A percentile compares a stretch with the other conserved stretches of the same genome.
These are phyloP conservation scores for Zymoseptoria tritici DNA, from an alignment of 2,329 filamentous ascomycete species.

Conservation along the genomic window DNA sequence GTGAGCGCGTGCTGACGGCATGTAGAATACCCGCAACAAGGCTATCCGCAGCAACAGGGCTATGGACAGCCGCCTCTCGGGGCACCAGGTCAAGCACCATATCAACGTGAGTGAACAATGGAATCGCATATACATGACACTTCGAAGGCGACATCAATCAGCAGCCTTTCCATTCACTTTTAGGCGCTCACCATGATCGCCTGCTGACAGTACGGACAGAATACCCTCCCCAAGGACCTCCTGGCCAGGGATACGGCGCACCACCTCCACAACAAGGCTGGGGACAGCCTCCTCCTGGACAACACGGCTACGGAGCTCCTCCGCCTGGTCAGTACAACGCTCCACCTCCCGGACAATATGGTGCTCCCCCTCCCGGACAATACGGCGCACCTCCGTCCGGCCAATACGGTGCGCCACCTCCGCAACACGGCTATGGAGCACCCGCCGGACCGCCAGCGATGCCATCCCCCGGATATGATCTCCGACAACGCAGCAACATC, in stretches of 20 bases:
- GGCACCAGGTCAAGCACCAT: conserved; percentile 1
- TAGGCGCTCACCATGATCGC: background rate
- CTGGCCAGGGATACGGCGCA: conserved; percentile 11
- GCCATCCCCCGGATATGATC: conserved; percentile 67
- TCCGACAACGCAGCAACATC: conserved; percentile 58
- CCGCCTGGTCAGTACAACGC: conserved; percentile 16
- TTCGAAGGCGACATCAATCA: background rate
- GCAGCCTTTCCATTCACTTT: background rate
- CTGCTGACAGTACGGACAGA: conserved; percentile 9
- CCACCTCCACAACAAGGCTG: conserved; percentile 14
- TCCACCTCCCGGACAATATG: conserved; percentile 11
- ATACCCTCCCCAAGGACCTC: conserved; percentile 12
- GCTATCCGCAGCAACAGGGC: background rate
- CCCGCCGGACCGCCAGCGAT: conserved; percentile 47
- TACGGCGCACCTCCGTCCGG: conserved; percentile 12
- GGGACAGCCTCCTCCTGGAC: conserved; percentile 17
- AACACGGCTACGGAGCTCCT: conserved; percentile 10
- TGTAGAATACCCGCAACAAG: conserved; percentile 11
- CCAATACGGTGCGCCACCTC: conserved; percentile 9
- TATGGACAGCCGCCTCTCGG: conserved; percentile 8
- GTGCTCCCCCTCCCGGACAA: conserved; percentile 8
- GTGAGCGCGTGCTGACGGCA: conserved; percentile 5
- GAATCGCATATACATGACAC: background rate
- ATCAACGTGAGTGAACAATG: conserved; percentile 12
- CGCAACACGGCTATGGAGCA: conserved; percentile 11